Evolutionary conservation across 2,329 filamentous ascomycete species (phyloP).

Genomic region (Gremmenia infestans): DNA sequence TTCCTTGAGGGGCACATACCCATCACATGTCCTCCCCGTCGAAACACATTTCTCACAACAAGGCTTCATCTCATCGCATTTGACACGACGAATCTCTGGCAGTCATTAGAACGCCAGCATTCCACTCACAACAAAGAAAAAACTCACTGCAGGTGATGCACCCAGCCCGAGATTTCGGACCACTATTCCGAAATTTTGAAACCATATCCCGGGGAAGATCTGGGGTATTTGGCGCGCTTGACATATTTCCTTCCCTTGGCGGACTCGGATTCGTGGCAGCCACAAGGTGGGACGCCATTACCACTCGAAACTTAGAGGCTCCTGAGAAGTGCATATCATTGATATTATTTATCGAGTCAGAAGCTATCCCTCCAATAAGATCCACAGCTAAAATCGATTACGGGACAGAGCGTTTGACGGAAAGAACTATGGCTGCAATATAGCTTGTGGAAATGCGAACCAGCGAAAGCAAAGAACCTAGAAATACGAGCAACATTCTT

Average conservation of each 20-base stretch:
- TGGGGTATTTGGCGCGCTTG: too few relatives aligned
- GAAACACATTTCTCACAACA: constrained; percentile 10
- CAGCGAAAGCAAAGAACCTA: too few relatives aligned
- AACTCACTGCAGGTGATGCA: constrained; percentile 13
- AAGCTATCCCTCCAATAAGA: too few relatives aligned
- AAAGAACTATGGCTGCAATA: too few relatives aligned
- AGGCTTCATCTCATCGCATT: constrained; percentile 21
- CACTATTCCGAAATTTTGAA: not conserved
- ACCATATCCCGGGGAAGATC: constrained; percentile 5
- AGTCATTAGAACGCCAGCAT: not conserved
- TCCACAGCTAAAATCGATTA: too few relatives aligned
- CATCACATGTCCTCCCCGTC: constrained; percentile 16
- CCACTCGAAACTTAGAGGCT: not conserved
- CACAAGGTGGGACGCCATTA: not conserved
- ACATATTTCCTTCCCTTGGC: not conserved
- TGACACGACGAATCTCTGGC: constrained; percentile 14
- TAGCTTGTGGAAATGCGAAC: too few relatives aligned
- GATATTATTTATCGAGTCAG: not conserved
- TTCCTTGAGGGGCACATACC: constrained; percentile 8
- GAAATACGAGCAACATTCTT: too few relatives aligned
- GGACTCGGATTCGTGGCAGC: not conserved
- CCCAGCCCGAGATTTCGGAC: constrained; percentile 4
- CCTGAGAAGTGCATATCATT: not conserved
- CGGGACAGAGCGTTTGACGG: too few relatives aligned
- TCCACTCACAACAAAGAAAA: not conserved